Evolutionary conservation across 805 yeast genomes (phyloP).

Genomic region (Limtongia smithiae): DNA sequence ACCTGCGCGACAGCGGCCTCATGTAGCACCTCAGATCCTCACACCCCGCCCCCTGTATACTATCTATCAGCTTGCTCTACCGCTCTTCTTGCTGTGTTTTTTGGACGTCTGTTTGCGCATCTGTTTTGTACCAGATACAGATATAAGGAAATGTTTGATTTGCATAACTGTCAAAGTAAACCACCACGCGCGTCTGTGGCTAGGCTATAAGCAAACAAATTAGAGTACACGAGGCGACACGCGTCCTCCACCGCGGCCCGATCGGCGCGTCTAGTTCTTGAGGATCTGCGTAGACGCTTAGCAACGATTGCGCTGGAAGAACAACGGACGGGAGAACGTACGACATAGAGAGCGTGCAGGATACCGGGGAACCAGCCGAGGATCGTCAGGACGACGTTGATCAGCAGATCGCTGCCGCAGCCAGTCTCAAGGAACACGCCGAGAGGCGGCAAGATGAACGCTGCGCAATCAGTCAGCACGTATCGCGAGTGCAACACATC

Average conservation of each 20-base stretch:
- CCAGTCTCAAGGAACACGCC: slow-evolving; percentile 63
- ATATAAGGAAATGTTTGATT: no score
- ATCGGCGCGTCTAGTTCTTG: no score
- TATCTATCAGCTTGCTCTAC: no score
- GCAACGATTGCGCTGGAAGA: background rate
- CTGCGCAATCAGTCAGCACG: slow-evolving; percentile 6
- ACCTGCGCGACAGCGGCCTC: slow-evolving; percentile 52
- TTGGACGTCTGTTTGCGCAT: background rate
- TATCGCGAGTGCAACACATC: background rate
- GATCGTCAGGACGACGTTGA: slow-evolving; percentile 63
- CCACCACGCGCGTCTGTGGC: no score
- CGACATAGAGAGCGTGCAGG: slow-evolving; percentile 40
- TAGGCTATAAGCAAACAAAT: no score
- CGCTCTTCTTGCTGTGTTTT: background rate
- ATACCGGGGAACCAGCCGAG: slow-evolving; percentile 72
- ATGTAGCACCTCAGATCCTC: no score
- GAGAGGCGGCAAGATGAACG: slow-evolving; percentile 47
- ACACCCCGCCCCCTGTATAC: no score
- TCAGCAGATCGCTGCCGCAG: slow-evolving; percentile 45
- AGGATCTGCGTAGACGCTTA: no score
- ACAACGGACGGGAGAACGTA: slow-evolving; percentile 2
- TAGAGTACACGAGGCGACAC: no score
- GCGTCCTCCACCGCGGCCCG: no score
- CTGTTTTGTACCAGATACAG: no score
- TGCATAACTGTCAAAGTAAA: background rate